Conservation (phyloP, 2,329 filamentous ascomycete genomes). For the Emmonsia crescens region DNA sequence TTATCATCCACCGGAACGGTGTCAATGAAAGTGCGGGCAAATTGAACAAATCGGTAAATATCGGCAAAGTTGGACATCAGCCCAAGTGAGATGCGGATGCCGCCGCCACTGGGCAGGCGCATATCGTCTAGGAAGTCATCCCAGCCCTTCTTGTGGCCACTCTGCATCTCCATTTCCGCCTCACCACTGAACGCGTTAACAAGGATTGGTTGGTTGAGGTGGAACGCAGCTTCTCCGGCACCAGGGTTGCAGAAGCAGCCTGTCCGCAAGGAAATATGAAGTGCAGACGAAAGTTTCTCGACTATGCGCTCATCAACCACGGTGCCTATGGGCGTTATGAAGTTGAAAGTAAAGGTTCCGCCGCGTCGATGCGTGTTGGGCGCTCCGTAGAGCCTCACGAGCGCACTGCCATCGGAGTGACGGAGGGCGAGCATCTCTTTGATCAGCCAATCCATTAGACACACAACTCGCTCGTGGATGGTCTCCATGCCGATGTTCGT, state of each 20-base stretch:
- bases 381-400: slow-evolving; percentile 48
- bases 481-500: slow-evolving; percentile 41
- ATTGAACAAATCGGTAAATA: slow-evolving; percentile 11
- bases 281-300: slow-evolving; percentile 47
- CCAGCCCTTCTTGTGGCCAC: slow-evolving; percentile 12
- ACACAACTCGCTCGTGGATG: slow-evolving; percentile 48
- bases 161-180: slow-evolving; percentile 4
- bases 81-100: slow-evolving; percentile 15
- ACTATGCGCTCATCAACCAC: slow-evolving; percentile 48
- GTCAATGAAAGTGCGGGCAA: slow-evolving; percentile 8
- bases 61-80: slow-evolving; percentile 16
- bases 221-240: slow-evolving; percentile 29
- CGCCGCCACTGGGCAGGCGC: slow-evolving; percentile 13
- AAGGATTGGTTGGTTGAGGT: slow-evolving; percentile 23
- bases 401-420: slow-evolving; percentile 43
- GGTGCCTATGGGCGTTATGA: slow-evolving; percentile 42
- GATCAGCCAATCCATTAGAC: slow-evolving; percentile 42
- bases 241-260: slow-evolving; percentile 48
- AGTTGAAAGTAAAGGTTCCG: slow-evolving; percentile 54
- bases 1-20: slow-evolving; percentile 2
- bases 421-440: slow-evolving; percentile 38
- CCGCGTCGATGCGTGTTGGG: slow-evolving; percentile 41
- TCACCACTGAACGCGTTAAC: slow-evolving; percentile 5
- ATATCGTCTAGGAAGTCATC: slow-evolving; percentile 14
- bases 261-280: slow-evolving; percentile 50